Evolutionary conservation across 2,329 filamentous ascomycete genomes (phyloP).

Genomic region (Exophiala spinifera): DNA sequence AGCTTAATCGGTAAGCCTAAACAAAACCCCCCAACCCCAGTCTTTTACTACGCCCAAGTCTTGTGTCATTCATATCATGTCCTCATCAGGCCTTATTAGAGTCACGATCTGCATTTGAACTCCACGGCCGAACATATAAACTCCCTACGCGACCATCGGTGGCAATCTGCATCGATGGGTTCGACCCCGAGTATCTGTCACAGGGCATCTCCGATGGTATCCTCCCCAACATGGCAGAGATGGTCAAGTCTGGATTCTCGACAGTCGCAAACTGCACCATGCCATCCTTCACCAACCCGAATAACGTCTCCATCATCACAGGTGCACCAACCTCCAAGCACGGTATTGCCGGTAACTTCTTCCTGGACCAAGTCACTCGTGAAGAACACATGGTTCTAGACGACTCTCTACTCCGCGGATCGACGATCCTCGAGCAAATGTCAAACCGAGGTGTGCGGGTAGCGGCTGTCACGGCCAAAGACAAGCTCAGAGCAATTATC

Average conservation of each 20-base stretch:
- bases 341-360: slow-evolving; percentile 46
- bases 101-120: slow-evolving; percentile 23
- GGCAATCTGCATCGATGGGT: slow-evolving; percentile 45
- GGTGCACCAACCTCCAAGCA: slow-evolving; percentile 40
- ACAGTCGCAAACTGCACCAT: slow-evolving; percentile 40
- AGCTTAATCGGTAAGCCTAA: slow-evolving; percentile 24
- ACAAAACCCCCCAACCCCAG: too few species aligned
- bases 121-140: slow-evolving; percentile 35
- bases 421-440: slow-evolving; percentile 43
- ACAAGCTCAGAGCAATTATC: slow-evolving; percentile 45
- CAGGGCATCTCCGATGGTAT: slow-evolving; percentile 36
- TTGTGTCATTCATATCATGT: too few species aligned
- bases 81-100: slow-evolving; percentile 13
- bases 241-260: slow-evolving; percentile 40
- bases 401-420: slow-evolving; percentile 40
- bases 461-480: slow-evolving; percentile 46
- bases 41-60: too few species aligned
- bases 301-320: slow-evolving; percentile 47
- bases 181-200: slow-evolving; percentile 43
- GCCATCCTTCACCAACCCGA: slow-evolving; percentile 47
- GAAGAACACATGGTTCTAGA: slow-evolving; percentile 44
- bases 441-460: slow-evolving; percentile 40
- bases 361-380: slow-evolving; percentile 40
- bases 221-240: slow-evolving; percentile 35
- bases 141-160: slow-evolving; percentile 39